phyloP scores from a whole-genome alignment of 257 asterid genomes.

The Solanum etuberosum region DNA sequence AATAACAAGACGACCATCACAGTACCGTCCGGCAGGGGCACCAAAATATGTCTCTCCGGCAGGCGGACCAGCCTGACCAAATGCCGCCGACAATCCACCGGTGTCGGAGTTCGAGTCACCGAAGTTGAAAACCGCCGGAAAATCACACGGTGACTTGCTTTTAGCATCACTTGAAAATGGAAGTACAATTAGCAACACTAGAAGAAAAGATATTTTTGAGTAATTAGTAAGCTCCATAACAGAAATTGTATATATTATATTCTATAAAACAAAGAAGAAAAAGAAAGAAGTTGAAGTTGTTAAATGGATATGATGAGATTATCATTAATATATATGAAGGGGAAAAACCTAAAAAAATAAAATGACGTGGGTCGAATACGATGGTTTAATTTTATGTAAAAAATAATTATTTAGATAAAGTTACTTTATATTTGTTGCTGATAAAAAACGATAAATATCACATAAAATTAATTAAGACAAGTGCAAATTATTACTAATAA shows the following conservation, averaged over 20 bases:
- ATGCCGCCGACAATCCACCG: constrained; percentile 89
- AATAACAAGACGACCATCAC: constrained; percentile 67
- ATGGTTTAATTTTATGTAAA: not conserved
- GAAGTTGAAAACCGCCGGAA: constrained; percentile 83
- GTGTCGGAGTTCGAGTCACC: constrained; percentile 97
- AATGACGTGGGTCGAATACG: not conserved
- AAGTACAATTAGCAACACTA: not conserved
- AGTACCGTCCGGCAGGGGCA: constrained; percentile 78
- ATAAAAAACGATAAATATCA: too few relatives aligned
- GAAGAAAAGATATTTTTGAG: not conserved
- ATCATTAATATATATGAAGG: not conserved
- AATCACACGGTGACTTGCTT: constrained; percentile 23
- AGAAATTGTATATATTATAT: not conserved
- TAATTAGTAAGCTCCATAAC: not conserved
- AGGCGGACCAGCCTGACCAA: constrained; percentile 82
- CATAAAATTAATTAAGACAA: not conserved
- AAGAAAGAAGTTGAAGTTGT: not conserved
- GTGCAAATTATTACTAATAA: too few relatives aligned
- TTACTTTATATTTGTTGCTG: too few relatives aligned
- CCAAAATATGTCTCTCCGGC: constrained; percentile 70
- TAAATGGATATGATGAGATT: not conserved
- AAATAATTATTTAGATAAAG: too few relatives aligned
- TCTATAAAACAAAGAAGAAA: not conserved
- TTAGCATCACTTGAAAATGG: not conserved
- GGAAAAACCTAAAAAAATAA: too few relatives aligned